A percentile compares a stretch with the other conserved stretches of the same genome.
Evolutionary conservation across 2,329 filamentous ascomycete species (phyloP).

Genomic region (Magnaporthiopsis incrustans): DNA sequence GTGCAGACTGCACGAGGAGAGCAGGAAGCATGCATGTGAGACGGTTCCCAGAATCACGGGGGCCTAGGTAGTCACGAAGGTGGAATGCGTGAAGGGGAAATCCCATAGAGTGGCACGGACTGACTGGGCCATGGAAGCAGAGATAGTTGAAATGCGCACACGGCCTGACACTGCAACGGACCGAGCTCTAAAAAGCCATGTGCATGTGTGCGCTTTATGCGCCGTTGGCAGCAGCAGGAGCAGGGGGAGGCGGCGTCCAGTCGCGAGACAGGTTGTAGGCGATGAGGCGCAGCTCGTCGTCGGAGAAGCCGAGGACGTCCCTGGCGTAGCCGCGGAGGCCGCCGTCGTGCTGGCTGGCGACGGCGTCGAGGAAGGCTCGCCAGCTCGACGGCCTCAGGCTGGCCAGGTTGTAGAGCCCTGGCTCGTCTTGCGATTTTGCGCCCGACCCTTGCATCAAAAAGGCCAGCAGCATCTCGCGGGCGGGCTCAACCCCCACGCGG

Average conservation of each 20-base stretch:
- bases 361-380: slow-evolving; percentile 34
- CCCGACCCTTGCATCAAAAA: slow-evolving; percentile 32
- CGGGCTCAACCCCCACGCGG: slow-evolving; percentile 43
- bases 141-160: neutral
- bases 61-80: neutral
- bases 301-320: slow-evolving; percentile 35
- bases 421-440: slow-evolving; percentile 27
- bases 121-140: neutral
- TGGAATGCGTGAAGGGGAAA: neutral
- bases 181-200: neutral
- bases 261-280: slow-evolving; percentile 31
- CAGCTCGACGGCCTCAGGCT: slow-evolving; percentile 36
- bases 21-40: neutral
- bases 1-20: neutral
- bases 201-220: neutral
- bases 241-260: neutral
- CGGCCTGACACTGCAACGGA: no score
- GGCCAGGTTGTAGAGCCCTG: slow-evolving; percentile 41
- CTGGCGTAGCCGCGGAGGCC: slow-evolving; percentile 42
- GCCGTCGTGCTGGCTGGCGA: slow-evolving; percentile 32
- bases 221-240: neutral
- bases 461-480: slow-evolving; percentile 36
- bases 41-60: neutral
- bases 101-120: neutral
- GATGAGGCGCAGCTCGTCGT: slow-evolving; percentile 36